Evolutionary conservation across 2,329 filamentous ascomycete genomes (phyloP).

Genomic region (Graphilbum ipis-grandicollis): DNA sequence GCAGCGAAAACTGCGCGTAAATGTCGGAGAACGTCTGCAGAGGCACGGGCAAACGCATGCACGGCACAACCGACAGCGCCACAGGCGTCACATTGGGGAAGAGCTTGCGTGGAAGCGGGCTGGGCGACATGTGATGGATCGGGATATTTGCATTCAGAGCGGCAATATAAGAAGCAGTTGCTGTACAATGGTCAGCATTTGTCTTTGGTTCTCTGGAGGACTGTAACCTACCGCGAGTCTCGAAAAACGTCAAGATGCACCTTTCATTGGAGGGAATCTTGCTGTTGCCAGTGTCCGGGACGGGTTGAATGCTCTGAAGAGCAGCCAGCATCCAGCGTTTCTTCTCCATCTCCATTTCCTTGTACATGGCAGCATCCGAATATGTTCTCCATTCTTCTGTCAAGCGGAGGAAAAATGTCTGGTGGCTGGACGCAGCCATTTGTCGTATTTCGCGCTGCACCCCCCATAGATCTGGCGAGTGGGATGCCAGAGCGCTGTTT

Average conservation of each 20-base stretch:
- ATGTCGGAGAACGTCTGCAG: conserved; percentile 28
- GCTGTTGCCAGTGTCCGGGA: conserved; percentile 8
- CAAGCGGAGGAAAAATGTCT: conserved; percentile 35
- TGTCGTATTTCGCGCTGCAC: conserved; percentile 35
- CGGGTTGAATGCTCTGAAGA: conserved; percentile 28
- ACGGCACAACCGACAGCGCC: conserved; percentile 19
- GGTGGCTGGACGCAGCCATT: conserved; percentile 34
- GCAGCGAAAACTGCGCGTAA: conserved; percentile 36
- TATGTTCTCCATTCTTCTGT: conserved; percentile 33
- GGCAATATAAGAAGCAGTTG: conserved; percentile 30
- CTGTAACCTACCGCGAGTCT: conserved; percentile 26
- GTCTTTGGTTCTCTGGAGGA: not conserved
- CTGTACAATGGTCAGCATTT: conserved; percentile 14
- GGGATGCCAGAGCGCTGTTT: conserved; percentile 4
- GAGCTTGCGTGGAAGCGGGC: conserved; percentile 19
- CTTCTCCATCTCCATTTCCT: conserved; percentile 28
- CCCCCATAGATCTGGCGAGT: conserved; percentile 16
- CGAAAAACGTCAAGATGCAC: conserved; percentile 31
- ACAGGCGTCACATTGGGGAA: conserved; percentile 24
- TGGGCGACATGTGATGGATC: conserved; percentile 28
- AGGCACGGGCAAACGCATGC: conserved; percentile 19
- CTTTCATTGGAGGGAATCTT: conserved; percentile 3
- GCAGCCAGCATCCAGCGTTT: conserved; percentile 19
- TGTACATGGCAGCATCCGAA: conserved; percentile 30
- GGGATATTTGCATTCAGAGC: conserved; percentile 21